phyloP scores from a whole-genome alignment of 768 basidiomycete species.

The Boletus patriciae region DNA sequence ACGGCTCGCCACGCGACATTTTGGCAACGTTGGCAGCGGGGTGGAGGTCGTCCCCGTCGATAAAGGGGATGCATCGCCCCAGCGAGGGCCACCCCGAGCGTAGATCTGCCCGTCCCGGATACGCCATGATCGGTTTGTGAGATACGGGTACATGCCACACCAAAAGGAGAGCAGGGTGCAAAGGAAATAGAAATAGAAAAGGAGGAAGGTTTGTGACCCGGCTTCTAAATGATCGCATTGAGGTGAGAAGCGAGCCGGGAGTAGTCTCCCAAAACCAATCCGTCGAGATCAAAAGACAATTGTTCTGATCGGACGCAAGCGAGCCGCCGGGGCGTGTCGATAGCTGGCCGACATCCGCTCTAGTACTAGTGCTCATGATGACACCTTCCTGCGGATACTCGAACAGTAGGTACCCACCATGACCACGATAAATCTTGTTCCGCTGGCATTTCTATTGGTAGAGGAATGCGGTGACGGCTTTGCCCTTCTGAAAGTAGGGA shows the following conservation, averaged over 20 bases:
- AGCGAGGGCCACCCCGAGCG: slow-evolving; percentile 66
- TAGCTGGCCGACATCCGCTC: neutral
- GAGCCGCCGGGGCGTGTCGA: too few relatives aligned
- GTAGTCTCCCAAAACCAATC: too few relatives aligned
- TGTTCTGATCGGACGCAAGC: too few relatives aligned
- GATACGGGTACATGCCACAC: too few relatives aligned
- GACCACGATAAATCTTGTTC: slow-evolving; percentile 42
- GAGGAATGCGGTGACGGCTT: too few relatives aligned
- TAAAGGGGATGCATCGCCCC: slow-evolving; percentile 65
- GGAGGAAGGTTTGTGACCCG: too few relatives aligned
- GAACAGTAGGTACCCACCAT: slow-evolving; percentile 41
- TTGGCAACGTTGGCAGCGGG: slow-evolving; percentile 80
- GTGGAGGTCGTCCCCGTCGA: slow-evolving; percentile 91
- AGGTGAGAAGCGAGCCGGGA: neutral
- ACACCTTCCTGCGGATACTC: neutral
- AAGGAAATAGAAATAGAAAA: too few relatives aligned
- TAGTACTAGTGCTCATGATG: too few relatives aligned
- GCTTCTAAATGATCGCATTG: neutral
- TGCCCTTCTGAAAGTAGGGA: neutral
- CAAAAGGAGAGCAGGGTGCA: neutral
- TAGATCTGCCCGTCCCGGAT: slow-evolving; percentile 71
- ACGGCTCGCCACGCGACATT: slow-evolving; percentile 74
- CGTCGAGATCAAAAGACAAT: too few relatives aligned
- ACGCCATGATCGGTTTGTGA: slow-evolving; percentile 51
- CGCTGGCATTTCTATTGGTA: neutral